These are phyloP conservation scores for Ophidiomyces ophidiicola DNA, from an alignment of 2,329 filamentous ascomycete genomes.

Conservation along the genomic window DNA sequence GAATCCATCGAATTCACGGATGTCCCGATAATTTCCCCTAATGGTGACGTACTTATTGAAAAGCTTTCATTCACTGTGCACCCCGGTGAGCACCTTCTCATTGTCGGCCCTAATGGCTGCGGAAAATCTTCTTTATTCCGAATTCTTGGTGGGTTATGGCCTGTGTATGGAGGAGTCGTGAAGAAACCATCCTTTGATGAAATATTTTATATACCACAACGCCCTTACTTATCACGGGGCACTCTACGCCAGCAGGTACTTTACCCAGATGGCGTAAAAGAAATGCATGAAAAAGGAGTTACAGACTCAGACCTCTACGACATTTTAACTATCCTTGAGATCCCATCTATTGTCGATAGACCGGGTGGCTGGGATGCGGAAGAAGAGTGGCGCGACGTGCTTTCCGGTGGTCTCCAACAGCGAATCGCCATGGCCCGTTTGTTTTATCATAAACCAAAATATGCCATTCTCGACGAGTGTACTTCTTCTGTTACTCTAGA, in stretches of 20 bases:
- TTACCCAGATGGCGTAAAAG: conserved; percentile 78
- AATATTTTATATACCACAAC: conserved; percentile 96
- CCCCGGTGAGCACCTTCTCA: conserved; percentile 79
- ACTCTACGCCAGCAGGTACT: conserved; percentile 94
- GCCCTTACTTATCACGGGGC: conserved; percentile 83
- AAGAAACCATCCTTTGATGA: conserved; percentile 81
- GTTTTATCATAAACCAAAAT: conserved; percentile 85
- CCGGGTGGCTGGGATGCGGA: conserved; percentile 83
- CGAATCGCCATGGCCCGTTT: conserved; percentile 90
- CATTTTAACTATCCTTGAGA: conserved; percentile 67
- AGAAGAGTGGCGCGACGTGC: conserved; percentile 89
- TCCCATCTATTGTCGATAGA: conserved; percentile 68
- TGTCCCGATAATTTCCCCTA: conserved; percentile 92
- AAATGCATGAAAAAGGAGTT: conserved; percentile 73
- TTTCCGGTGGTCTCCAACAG: conserved; percentile 87
- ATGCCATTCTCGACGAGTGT: conserved; percentile 94
- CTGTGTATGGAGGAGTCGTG: conserved; percentile 89
- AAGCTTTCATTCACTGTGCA: conserved; percentile 77
- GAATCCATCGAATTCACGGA: conserved; percentile 71
- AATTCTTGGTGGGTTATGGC: conserved; percentile 92
- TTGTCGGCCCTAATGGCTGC: conserved; percentile 93
- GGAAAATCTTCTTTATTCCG: conserved; percentile 94
- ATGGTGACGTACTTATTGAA: conserved; percentile 81
- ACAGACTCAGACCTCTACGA: conserved; percentile 68
- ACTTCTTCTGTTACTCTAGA: conserved; percentile 91